Evolutionary conservation across 2,329 filamentous ascomycete genomes (phyloP).

Genomic region (Drechmeria coniospora): DNA sequence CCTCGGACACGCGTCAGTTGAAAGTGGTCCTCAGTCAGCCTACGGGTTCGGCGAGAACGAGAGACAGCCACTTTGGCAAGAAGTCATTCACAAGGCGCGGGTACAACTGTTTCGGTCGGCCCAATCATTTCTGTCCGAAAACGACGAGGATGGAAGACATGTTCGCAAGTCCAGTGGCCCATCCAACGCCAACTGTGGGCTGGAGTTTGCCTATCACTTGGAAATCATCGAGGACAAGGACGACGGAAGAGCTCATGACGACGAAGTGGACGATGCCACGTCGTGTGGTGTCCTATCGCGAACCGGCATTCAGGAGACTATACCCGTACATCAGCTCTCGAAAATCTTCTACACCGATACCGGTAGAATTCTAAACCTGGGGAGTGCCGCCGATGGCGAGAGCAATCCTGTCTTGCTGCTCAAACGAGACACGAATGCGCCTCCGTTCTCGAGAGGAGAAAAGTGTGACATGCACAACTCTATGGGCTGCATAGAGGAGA

Average conservation of each 20-base stretch:
- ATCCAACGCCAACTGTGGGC: conserved; percentile 1
- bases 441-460: conserved; percentile 29
- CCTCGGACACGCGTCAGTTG: conserved; percentile 48
- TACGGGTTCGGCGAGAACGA: conserved; percentile 22
- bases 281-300: conserved; percentile 25
- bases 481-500: background rate
- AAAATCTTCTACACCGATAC: conserved; percentile 92
- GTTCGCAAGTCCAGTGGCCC: conserved; percentile 1
- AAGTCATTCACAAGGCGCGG: conserved; percentile 84
- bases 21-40: background rate
- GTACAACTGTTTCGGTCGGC: conserved; percentile 63
- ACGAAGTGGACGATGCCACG: conserved; percentile 17
- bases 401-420: conserved; percentile 19
- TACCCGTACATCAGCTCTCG: conserved; percentile 48
- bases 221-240: conserved; percentile 69
- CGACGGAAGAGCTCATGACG: conserved; percentile 38
- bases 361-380: conserved; percentile 74
- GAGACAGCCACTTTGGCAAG: conserved; percentile 73
- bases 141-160: conserved; percentile 1
- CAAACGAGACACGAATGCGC: conserved; percentile 13
- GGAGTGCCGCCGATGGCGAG: conserved; percentile 32
- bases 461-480: background rate
- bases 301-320: conserved; percentile 34
- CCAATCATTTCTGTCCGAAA: too few species aligned
- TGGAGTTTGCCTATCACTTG: conserved; percentile 59